These are phyloP conservation scores for Diplogelasinospora grovesii DNA, from an alignment of 495 filamentous ascomycete genomes.

Conservation along the genomic window DNA sequence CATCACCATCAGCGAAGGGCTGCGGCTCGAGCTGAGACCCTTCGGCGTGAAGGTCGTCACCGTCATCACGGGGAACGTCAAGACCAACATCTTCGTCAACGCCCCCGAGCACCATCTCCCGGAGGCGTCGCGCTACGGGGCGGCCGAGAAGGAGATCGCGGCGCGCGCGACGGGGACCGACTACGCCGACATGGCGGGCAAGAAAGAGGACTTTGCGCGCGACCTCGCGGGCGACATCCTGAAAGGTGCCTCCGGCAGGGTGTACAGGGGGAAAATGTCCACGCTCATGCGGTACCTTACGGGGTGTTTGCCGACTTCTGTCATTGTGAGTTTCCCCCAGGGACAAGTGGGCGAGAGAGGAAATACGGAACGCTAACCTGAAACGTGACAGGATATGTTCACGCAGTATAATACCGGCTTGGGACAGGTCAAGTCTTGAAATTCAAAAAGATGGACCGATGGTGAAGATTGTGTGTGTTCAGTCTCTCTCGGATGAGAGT, in stretches of 20 bases:
- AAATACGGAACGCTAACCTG: neutral
- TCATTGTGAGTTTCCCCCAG: neutral
- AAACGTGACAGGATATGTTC: neutral
- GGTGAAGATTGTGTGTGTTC: too few relatives aligned
- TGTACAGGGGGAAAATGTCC: neutral
- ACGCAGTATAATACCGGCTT: neutral
- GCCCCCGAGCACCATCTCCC: conserved; percentile 1
- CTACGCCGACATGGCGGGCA: neutral
- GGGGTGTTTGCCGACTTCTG: neutral
- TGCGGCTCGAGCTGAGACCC: conserved; percentile 34
- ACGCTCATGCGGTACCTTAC: neutral
- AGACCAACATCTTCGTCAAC: neutral
- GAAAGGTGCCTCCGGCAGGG: neutral
- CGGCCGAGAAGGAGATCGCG: neutral
- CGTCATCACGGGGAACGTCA: conserved; percentile 1
- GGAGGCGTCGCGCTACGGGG: neutral
- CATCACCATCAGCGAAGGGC: conserved; percentile 25
- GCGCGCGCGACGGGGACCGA: neutral
- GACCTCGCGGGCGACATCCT: neutral
- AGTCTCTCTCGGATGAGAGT: too few relatives aligned
- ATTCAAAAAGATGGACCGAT: too few relatives aligned
- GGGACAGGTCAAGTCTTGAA: neutral
- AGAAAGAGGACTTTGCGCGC: neutral
- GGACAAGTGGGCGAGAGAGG: too few relatives aligned
- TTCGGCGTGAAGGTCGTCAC: conserved; percentile 31